Percentiles rank a stretch among this genome's conserved stretches.
Conservation (phyloP, 148 eudicot genomes). For the Mesembryanthemum crystallinum region DNA sequence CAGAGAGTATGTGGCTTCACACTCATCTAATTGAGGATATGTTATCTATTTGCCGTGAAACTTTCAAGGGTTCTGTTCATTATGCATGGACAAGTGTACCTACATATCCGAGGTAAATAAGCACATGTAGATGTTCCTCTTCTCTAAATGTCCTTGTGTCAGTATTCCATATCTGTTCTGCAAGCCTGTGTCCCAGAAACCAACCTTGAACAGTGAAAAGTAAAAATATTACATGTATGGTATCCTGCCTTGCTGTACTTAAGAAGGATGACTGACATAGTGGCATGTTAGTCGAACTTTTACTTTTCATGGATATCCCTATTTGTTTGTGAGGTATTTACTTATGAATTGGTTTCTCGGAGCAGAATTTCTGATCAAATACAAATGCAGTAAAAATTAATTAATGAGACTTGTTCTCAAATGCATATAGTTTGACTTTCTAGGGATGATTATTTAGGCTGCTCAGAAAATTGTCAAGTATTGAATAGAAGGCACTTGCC, state of each 20-base stretch:
- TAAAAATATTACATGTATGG: neutral
- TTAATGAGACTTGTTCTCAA: neutral
- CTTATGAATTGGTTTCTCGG: neutral
- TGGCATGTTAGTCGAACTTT: neutral
- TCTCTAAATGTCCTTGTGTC: neutral
- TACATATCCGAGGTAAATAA: slow-evolving; percentile 86
- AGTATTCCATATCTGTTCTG: neutral
- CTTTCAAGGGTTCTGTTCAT: slow-evolving; percentile 84
- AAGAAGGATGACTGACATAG: slow-evolving; percentile 9
- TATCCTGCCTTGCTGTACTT: neutral
- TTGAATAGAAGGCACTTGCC: neutral
- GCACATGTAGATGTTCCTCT: neutral
- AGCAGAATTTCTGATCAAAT: neutral
- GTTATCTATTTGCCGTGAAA: slow-evolving; percentile 66
- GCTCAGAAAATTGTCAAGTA: neutral
- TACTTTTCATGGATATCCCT: neutral
- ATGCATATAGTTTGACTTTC: neutral
- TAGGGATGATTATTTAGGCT: neutral
- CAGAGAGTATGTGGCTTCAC: slow-evolving; percentile 99
- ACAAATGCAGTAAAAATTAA: neutral
- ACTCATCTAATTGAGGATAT: slow-evolving; percentile 92
- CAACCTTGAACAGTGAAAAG: neutral
- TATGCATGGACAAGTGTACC: slow-evolving; percentile 99
- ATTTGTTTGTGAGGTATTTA: neutral
- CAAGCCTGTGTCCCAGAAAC: neutral